These are phyloP conservation scores for Tricholoma hemisulphureum DNA, from an alignment of 768 basidiomycete species.

Conservation along the genomic window DNA sequence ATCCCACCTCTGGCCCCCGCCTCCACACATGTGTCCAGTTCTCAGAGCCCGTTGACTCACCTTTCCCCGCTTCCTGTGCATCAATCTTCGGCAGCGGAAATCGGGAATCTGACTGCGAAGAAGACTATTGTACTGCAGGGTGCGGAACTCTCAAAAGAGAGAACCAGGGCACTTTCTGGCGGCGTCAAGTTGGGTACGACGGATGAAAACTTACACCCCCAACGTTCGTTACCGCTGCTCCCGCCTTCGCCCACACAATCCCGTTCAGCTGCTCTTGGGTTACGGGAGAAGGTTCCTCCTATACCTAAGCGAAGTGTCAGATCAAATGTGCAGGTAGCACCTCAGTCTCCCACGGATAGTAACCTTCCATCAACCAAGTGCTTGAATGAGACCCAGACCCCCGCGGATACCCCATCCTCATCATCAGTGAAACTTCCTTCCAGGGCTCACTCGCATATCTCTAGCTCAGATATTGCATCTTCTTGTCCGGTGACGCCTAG, in stretches of 20 bases:
- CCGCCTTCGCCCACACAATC: not conserved
- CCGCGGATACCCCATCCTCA: not conserved
- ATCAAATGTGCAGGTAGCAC: not conserved
- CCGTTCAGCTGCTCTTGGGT: slow-evolving; percentile 1
- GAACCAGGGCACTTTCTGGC: slow-evolving; percentile 8
- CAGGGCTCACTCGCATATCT: not conserved
- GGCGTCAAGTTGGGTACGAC: slow-evolving; percentile 12
- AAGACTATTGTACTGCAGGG: slow-evolving; percentile 7
- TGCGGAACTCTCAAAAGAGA: slow-evolving; percentile 11
- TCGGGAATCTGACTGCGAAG: slow-evolving; percentile 11
- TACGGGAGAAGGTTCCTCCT: not conserved
- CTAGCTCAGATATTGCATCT: not conserved
- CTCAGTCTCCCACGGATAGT: not conserved
- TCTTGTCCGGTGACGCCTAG: not conserved
- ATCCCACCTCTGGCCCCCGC: not conserved
- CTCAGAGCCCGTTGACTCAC: not conserved
- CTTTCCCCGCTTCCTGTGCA: slow-evolving; percentile 6
- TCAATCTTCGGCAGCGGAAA: slow-evolving; percentile 3
- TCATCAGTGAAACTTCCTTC: not conserved
- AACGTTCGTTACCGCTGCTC: not conserved
- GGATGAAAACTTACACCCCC: not conserved
- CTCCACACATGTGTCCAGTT: not conserved
- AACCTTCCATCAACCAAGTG: not conserved
- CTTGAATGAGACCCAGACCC: not conserved
- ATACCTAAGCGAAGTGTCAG: not conserved